phyloP scores from a whole-genome alignment of 225 moss, liverwort and hornwort genomes.

The Bryum argenteum region DNA sequence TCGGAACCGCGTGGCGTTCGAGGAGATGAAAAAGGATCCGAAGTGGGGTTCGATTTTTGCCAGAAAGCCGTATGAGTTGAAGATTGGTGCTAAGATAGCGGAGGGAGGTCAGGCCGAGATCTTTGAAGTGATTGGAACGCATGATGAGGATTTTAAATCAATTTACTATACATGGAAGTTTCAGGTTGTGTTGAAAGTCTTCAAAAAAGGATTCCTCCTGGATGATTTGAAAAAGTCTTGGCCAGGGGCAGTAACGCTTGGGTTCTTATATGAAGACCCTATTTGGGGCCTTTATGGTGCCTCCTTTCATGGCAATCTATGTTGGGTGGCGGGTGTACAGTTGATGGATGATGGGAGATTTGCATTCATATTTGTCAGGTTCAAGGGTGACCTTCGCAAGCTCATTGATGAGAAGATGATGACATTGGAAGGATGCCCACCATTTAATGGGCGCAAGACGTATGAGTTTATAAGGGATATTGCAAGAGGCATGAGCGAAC shows the following conservation, averaged over 20 bases:
- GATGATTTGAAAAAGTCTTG: neutral
- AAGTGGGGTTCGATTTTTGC: slow-evolving; percentile 2
- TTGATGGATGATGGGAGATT: neutral
- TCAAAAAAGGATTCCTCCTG: rapidly evolving
- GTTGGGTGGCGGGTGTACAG: rapidly evolving
- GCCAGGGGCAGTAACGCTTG: neutral
- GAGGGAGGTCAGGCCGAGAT: slow-evolving; percentile 17
- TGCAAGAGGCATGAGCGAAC: too few relatives aligned
- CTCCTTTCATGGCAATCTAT: neutral
- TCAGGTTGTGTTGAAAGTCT: neutral
- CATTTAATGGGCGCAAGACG: neutral
- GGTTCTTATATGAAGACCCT: neutral
- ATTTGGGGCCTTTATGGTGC: too few relatives aligned
- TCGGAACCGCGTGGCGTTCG: neutral
- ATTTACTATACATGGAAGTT: too few relatives aligned
- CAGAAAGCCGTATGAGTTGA: neutral
- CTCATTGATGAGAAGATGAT: neutral
- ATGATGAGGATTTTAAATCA: neutral
- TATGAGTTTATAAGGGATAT: rapidly evolving
- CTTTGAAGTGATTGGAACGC: neutral
- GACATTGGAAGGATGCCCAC: rapidly evolving
- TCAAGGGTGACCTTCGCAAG: rapidly evolving
- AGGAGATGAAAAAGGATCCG: neutral
- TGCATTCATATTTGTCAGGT: neutral
- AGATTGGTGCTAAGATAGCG: neutral